These are phyloP conservation scores for Podosphaera xanthii DNA, from an alignment of 2,329 filamentous ascomycete species.

Conservation along the genomic window DNA sequence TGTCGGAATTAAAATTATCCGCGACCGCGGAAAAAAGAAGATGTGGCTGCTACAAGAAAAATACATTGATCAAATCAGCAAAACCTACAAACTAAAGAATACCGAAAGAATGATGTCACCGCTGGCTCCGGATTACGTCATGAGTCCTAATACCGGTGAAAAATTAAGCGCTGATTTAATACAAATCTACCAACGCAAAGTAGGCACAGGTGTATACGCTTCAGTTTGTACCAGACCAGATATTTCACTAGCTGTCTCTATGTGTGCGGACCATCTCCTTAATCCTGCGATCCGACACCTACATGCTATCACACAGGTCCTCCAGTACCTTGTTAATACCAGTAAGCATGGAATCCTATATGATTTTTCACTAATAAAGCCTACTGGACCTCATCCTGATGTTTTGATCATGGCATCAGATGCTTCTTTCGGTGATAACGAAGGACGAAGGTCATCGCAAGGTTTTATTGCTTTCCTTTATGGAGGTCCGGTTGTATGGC, in stretches of 20 bases:
- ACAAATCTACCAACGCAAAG: too few species aligned
- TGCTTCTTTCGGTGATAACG: not conserved
- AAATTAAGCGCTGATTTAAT: not conserved
- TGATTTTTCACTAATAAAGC: too few species aligned
- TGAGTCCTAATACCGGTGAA: not conserved
- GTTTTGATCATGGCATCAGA: not conserved
- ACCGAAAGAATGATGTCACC: too few species aligned
- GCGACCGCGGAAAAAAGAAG: not conserved
- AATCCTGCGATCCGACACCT: too few species aligned
- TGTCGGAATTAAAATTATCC: not conserved
- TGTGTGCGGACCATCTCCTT: too few species aligned
- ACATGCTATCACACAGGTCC: too few species aligned
- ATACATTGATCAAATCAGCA: not conserved
- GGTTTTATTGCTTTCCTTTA: too few species aligned
- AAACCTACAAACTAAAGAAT: not conserved
- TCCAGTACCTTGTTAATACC: too few species aligned
- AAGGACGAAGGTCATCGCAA: not conserved
- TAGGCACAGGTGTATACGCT: not conserved
- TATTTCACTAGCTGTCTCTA: not conserved
- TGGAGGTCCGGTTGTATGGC: too few species aligned
- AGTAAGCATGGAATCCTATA: too few species aligned
- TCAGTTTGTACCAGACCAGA: not conserved
- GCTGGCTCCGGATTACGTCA: not conserved
- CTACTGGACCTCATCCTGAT: too few species aligned
- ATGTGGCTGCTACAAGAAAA: not conserved